Evolutionary conservation across 208 protist species (phyloP), one percentile per base, ranked within the genome.

Genomic region (Trypanosoma avium): DNA sequence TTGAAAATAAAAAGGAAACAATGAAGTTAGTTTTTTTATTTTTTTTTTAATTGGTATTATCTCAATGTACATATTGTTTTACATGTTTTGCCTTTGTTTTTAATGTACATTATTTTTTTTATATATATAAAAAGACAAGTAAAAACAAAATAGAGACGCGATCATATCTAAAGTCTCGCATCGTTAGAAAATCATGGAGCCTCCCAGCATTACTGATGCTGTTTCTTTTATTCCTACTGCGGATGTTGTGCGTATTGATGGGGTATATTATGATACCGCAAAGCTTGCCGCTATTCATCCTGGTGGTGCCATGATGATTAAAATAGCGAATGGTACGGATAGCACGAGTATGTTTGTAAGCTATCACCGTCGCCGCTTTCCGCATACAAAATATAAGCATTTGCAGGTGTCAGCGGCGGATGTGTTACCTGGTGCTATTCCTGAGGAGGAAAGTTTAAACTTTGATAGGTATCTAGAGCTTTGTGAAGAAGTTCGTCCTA

Each of bases 291-390:
- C 43, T 22, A 71, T 82, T 38, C 86, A 92, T 69, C 82, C 82
- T 7, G 86, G 86, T 22, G 86, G 86, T 2, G 50, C 74, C 43
- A 84, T 84, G 77, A 80, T 87, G 69, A 75, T 92, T 58, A 78
- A 70, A 22, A 80, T 92, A 68, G 84, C 73, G 53, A 92, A 92
- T 56, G 78, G 80, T n/a, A 68, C 68, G 1, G 86, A 92, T 55
- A 72, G 76, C 73, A 89, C 86, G 12, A 70, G 81, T 1, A 80
- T 89, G 53, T 92, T 87, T 55, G 46, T 86, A 36, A 88, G 71
- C 52, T 89, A 87, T 59, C 86, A 92, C 63, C 86, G 86, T 45
- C 82, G 86, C 19, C 80, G 77, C 52, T 92, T 92, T 65, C 86
- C 86, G 0, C 86, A 92, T 60, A 74, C 67, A 9, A 56, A 73